Evolutionary conservation across 148 eudicot species (phyloP), one percentile per base, ranked within the genome.

Genomic region (Vaccinium vitisidaea): DNA sequence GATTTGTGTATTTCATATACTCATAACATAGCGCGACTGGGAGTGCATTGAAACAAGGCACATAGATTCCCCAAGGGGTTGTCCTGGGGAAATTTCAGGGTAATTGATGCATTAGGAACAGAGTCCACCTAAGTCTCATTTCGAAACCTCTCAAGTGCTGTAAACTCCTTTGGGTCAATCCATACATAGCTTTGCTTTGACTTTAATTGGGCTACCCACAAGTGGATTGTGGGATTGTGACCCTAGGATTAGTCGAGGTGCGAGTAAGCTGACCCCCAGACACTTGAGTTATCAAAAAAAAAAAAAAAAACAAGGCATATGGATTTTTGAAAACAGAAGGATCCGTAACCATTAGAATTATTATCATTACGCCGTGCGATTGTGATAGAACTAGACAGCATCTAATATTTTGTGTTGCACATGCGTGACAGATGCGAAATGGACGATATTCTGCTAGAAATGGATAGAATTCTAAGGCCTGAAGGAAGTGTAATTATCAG

Each of bases 391-490:
- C 55, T 48, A 8, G 56, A 39, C 77, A 10, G 54, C 27, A 43
- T 4, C 39, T 59, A 30, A 77, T 23, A 77, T 67, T 82, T 13
- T 36, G 16, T 3, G 56, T 5, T 79, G n/a, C 15, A 23, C 11
- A 52, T 59, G 18, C 39, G 54, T 58, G 30, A 76, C 79, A 95
- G 98, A 84, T 95, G 98, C 83, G 94, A 92, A 27, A 90, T 90
- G 91, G 98, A 94, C 23, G 95, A 95, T 53, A 92, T 94, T 9
- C 61, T 95, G 85, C 91, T 95, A 52, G 98, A 95, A 88, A 94
- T 95, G 96, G 98, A 95, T 77, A 89, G 98, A 70, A 90, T 95
- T 46, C 67, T 95, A 49, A 90, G 98, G 86, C 98, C 98, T 10
- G 96, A 95, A 88, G 98, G 98, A 61, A 90, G 95, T 80, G 87